Base-by-base conservation (phyloP, 768 basidiomycete species). In the Trametes sanguinea region DNA sequence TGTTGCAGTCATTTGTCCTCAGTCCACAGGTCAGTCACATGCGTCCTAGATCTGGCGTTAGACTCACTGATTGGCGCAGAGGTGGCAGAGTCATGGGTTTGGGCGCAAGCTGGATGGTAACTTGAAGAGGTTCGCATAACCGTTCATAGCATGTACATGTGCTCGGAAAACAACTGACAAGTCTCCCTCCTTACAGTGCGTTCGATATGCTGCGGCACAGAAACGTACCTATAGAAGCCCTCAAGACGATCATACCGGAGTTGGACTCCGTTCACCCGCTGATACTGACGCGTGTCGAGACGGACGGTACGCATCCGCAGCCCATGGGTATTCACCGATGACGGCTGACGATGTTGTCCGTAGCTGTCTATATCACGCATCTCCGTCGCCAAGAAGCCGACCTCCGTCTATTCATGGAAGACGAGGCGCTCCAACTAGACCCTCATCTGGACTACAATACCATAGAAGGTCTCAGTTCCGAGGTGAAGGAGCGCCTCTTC, bases 371-470 rank as follows among this genome's bases (percentile, higher is more conserved):
- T 65, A 76, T 77, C 37, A 79, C 82, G 0, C 86, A 90, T 67
- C 77, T 93, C 4, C 68, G 72, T 14, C 85, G 94, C 5, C 94
- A 95, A 77, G 79, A 81, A 51, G 88, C 88, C 2, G 92, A 95
- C 68, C 73, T 95, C 4, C 81, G 81, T 1, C 77, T 81, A 11
- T 95, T 95, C 75, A 77, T 85, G 67, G 82, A 86, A 55, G 92
- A 95, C 61, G 93, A 95, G 70, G 78, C 81, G 13, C 79, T 95
- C 22, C 47, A 79, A 29, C 82, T 95, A 27, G 86, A 91, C 67
- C 82, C 87, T 0, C 67, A 81, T 35, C 80, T 94, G 75, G 87
- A 95, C 70, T 96, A 94, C 68, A 68, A 74, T 1, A 54, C 72
- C 4, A 79, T 96, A 0, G 73, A 76, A 1, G 91, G 92, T 0